A percentile compares a stretch with the other conserved stretches of the same genome.
These are phyloP conservation scores for Zychaea mexicana DNA, from an alignment of 371 early-diverging fungal genomes.

Conservation along the genomic window DNA sequence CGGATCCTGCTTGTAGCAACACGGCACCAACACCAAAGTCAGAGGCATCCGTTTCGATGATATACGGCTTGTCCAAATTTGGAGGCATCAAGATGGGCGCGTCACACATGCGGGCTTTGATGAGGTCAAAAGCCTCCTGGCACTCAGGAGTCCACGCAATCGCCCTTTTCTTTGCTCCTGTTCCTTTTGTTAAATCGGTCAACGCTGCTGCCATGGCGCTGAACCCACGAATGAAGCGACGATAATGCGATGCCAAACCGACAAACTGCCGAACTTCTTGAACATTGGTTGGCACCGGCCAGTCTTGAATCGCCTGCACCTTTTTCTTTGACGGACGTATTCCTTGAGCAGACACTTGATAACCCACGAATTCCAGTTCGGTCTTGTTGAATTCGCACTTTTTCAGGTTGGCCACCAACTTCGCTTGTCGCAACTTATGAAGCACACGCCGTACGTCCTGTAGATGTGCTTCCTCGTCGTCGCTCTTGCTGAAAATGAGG, in stretches of 20 bases:
- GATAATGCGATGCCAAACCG: constrained; percentile 29
- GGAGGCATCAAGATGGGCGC: constrained; percentile 20
- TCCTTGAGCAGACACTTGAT: constrained; percentile 29
- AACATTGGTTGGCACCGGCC: no score
- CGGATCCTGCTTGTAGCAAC: constrained; percentile 16
- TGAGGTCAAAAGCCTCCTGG: constrained; percentile 10
- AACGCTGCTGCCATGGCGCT: not conserved
- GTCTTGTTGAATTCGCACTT: constrained; percentile 52
- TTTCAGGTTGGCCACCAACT: constrained; percentile 36
- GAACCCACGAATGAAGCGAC: not conserved
- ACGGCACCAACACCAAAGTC: constrained; percentile 34
- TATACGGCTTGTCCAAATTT: constrained; percentile 19
- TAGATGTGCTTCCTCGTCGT: constrained; percentile 46
- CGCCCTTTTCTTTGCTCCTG: no score
- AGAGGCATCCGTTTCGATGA: constrained; percentile 37
- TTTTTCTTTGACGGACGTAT: constrained; percentile 27
- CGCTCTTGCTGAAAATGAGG: constrained; percentile 52
- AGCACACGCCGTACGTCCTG: constrained; percentile 32
- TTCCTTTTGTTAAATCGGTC: constrained; percentile 1
- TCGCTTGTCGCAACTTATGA: constrained; percentile 25
- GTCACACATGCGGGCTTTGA: constrained; percentile 3
- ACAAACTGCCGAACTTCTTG: constrained; percentile 39
- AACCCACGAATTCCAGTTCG: constrained; percentile 45
- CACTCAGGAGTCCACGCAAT: constrained; percentile 7
- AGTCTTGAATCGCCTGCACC: constrained; percentile 32